Conservation (phyloP, 2,329 filamentous ascomycete genomes). For the Colletotrichum sp. region DNA sequence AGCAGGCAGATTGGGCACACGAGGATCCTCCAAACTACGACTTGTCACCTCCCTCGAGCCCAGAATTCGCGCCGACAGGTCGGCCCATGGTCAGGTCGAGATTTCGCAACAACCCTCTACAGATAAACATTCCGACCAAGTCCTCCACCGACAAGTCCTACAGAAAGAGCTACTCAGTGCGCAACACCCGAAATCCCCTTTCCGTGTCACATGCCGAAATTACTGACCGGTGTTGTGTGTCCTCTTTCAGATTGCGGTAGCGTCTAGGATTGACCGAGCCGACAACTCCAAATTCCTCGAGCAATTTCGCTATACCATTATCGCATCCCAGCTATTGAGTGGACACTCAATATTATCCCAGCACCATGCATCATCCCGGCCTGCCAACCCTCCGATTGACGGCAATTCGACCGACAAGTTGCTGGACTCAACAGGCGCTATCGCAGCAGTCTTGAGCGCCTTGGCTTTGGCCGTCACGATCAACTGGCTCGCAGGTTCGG, state of each 20-base stretch:
- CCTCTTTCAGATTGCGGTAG: constrained; percentile 65
- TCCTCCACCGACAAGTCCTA: constrained; percentile 47
- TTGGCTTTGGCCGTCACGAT: constrained; percentile 73
- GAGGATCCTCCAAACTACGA: constrained; percentile 40
- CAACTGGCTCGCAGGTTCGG: constrained; percentile 68
- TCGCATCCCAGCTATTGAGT: constrained; percentile 87
- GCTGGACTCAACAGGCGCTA: constrained; percentile 46
- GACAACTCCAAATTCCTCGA: constrained; percentile 89
- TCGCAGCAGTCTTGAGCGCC: constrained; percentile 68
- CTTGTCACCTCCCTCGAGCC: constrained; percentile 52
- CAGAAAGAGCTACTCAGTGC: constrained; percentile 57
- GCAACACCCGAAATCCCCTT: constrained; percentile 23
- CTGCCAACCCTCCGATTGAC: constrained; percentile 25
- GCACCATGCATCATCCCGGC: constrained; percentile 28
- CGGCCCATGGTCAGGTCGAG: constrained; percentile 58
- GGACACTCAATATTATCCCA: constrained; percentile 64
- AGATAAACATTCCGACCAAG: constrained; percentile 44
- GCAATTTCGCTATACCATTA: constrained; percentile 90
- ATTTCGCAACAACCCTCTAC: constrained; percentile 55
- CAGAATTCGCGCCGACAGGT: constrained; percentile 62
- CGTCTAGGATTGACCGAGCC: constrained; percentile 73
- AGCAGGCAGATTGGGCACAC: constrained; percentile 51
- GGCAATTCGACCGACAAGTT: constrained; percentile 35
- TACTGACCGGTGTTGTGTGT: constrained; percentile 22
- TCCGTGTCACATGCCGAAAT: constrained; percentile 24